A percentile compares a stretch with the other conserved stretches of the same genome.
Evolutionary conservation across 371 early-diverging fungal genomes (phyloP).

Genomic region (Rhizomucor miehei): DNA sequence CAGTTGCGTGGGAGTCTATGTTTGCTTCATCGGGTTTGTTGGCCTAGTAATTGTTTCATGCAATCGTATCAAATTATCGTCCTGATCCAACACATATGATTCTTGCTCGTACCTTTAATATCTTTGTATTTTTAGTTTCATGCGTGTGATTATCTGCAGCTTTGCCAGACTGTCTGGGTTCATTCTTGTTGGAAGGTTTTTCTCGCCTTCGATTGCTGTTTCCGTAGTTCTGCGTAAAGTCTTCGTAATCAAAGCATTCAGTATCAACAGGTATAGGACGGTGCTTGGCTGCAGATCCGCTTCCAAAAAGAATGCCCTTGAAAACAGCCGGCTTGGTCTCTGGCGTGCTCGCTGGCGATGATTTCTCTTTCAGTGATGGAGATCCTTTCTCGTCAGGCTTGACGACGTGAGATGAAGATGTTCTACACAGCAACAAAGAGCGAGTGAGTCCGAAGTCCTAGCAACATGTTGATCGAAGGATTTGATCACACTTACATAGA

Average conservation of each 20-base stretch:
- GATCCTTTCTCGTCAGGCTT: no score
- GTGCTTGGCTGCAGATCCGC: not conserved
- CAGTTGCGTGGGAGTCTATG: not conserved
- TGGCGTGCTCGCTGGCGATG: not conserved
- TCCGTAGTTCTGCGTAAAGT: not conserved
- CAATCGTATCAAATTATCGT: not conserved
- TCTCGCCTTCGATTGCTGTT: not conserved
- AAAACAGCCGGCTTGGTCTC: not conserved
- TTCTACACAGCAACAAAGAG: no score
- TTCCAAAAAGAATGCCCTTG: not conserved
- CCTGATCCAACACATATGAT: no score
- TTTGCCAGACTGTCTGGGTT: not conserved
- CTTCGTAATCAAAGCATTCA: slow-evolving; percentile 1
- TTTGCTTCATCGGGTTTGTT: slow-evolving; percentile 1
- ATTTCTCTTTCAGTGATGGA: no score
- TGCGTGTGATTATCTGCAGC: no score
- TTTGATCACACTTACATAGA: no score
- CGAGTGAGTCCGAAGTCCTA: no score
- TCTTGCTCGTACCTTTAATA: no score
- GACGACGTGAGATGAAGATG: no score
- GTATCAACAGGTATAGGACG: not conserved
- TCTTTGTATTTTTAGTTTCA: no score
- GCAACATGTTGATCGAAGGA: no score
- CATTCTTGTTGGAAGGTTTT: not conserved
- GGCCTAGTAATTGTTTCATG: not conserved